Base-by-base conservation (phyloP, 257 asterid species). In the Nyctanthes arbortristis region DNA sequence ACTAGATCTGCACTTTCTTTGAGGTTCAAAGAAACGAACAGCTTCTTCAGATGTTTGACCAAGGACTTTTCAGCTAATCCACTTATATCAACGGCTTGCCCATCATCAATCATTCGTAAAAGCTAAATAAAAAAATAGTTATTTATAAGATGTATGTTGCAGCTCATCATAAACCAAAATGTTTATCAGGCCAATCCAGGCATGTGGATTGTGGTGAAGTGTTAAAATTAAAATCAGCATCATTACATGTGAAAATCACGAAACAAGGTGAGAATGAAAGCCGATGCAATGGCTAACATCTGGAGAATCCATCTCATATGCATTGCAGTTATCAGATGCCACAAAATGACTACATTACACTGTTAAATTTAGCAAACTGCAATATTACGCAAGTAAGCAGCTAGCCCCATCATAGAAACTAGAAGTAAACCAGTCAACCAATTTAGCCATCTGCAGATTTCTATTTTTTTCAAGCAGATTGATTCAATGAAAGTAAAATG, bases 91-190 rank as follows among this genome's bases (percentile, higher is more conserved):
- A n/a, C n/a, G n/a, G n/a, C n/a, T n/a, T n/a, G n/a, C n/a, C n/a
- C n/a, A n/a, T n/a, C n/a, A n/a, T n/a, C n/a, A n/a, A n/a, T 87
- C 98, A 84, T 93, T 66, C 63, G 84, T 74, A 93, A 80, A 75
- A 93, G 95, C 98, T 93, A 78, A 62, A 74, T 30, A 62, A 57
- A 72, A 75, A 71, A n/a, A n/a, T n/a, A n/a, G n/a, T 29, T 55
- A 81, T 52, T 60, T 59, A 34, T 56, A 54, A 71, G 70, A 62
- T 5, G 20, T 66, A 11, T 52, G 65, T 7, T 30, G 37, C 10
- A 34, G 27, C 31, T 34, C 33, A 10, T 36, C 34, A 60, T 35
- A 45, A 31, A 25, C 40, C 7, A 34, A 61, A 71, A 43, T 8
- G 29, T 66, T 32, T 22, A 5, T 52, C 27, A 59, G 25, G 58